Evolutionary conservation across 164 flowering plant species (phyloP), one percentile per base, ranked within the genome.

Genomic region (Piper betle): DNA sequence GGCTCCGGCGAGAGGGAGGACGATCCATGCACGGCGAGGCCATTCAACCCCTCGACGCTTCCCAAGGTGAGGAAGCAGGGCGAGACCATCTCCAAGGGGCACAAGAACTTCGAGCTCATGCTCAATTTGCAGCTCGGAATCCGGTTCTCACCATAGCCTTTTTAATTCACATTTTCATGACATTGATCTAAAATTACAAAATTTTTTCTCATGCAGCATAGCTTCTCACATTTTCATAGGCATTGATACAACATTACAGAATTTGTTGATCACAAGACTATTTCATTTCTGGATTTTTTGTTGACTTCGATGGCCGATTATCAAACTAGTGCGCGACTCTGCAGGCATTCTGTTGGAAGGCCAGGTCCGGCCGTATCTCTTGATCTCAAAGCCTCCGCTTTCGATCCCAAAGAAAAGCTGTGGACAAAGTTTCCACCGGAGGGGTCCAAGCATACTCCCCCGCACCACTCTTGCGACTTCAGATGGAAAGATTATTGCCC

Each of bases 401-500:
- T 87, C 70, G 96, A 87, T 67, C 91, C 96, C 19, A 85, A 73
- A 70, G 96, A 87, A 69, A 89, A 84, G 62, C 74, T 85, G 9
- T 85, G 91, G 96, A 87, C 93, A 9, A 80, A 72, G 64, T 89
- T 89, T 64, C 94, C 94, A 12, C 76, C 86, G 3, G 87, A 87
- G 71, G 96, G 96, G 62, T 80, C 90, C 53, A 85, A 89, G 67
- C 71, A 82, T 52, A 89, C 91, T 39, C 96, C 96, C 33, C 89
- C 96, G 7, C 94, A 89, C 70, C 85, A 78, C 60, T 87, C 96
- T 5, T 71, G 75, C 66, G 96, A 83, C 7, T 89, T 89, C 66
- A 85, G 62, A 68, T 89, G 91, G 93, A 89, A 87, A 80, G 96
- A 89, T 62, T 89, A 89, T 70, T 89, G 94, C 73, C 96, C 94